Evolutionary conservation across 1,284 basidiomycete genomes (phyloP), one percentile per base, ranked within the genome.

Genomic region (Leccinum fallax): DNA sequence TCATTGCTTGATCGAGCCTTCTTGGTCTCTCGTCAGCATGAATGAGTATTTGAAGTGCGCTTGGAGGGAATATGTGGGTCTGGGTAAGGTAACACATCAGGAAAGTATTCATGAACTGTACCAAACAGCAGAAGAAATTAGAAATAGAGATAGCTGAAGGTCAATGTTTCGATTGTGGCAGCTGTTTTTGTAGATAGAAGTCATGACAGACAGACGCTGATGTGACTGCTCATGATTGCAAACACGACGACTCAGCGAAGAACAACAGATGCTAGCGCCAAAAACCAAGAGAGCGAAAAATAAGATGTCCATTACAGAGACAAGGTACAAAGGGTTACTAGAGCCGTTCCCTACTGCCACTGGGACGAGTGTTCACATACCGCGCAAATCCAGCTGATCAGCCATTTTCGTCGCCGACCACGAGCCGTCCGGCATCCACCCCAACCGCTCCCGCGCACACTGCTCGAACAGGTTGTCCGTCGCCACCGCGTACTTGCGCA

Each of bases 361-460:
- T 10, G 8, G n/a, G n/a, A 10, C 38, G 4, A 40, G 38, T 10
- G 38, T n/a, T 40, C 38, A 40, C n/a, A 46, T 19, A 6, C 21
- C 46, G 48, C 48, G 48, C 24, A 24, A 26, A 49, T 49, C 24
- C 21, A 49, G 21, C 48, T 49, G 48, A 26, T 24, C 21, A 21
- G 24, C 48, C 48, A 49, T 49, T 13, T 15, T 49, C 13, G 48
- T 49, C 13, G 21, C 24, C 6, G 4, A 7, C 48, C 48, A 46
- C 19, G 43, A 49, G 21, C 21, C 48, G 5, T 13, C 48, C 13
- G 48, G 48, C 34, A 60, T 43, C 66, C 68, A 67, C 43, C 58
- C 64, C 3, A 67, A 51, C 32, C 68, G 55, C 34, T 66, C 68
- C 13, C n/a, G 21, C 8, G 52, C 40, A 21, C 66, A 55, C 32